Evolutionary conservation across 1,284 basidiomycete species (phyloP).

Genomic region (Cryptococcus amylolentus): DNA sequence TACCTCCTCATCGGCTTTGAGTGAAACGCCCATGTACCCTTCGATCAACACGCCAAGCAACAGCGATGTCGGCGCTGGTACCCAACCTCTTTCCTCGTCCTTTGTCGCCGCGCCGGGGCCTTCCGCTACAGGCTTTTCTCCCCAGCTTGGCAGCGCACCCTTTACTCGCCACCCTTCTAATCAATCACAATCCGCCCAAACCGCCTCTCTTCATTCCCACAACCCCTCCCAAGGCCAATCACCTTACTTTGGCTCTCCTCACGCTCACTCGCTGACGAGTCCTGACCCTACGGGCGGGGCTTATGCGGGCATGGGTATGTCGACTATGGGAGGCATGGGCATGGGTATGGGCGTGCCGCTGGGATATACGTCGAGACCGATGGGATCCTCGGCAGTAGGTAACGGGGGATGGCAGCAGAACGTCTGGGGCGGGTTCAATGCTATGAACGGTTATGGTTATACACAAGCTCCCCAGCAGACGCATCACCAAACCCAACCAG

Average conservation of each 20-base stretch:
- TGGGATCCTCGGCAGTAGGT: neutral
- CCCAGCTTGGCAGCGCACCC: conserved; percentile 1
- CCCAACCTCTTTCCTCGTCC: conserved; percentile 20
- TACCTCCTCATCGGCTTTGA: conserved; percentile 20
- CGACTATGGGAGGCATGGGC: neutral
- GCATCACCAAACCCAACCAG: conserved; percentile 5
- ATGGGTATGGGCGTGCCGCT: neutral
- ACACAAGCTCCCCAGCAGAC: conserved; percentile 24
- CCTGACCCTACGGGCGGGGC: conserved; percentile 5
- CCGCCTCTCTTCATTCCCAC: conserved; percentile 10
- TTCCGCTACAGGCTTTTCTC: neutral
- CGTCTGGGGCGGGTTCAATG: conserved; percentile 21
- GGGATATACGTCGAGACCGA: neutral
- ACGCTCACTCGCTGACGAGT: conserved; percentile 1
- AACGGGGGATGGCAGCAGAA: conserved; percentile 23
- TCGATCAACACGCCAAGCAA: conserved; percentile 37
- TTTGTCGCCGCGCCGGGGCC: conserved; percentile 5
- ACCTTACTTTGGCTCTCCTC: conserved; percentile 1
- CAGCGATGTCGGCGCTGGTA: conserved; percentile 12
- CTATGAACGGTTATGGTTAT: conserved; percentile 34
- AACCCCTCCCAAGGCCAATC: neutral
- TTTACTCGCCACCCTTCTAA: conserved; percentile 7
- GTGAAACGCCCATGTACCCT: conserved; percentile 37
- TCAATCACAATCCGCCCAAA: conserved; percentile 7
- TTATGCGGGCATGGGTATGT: neutral